Base-by-base conservation (phyloP, 2,329 filamentous ascomycete species). In the Fusarium liriodendri region DNA sequence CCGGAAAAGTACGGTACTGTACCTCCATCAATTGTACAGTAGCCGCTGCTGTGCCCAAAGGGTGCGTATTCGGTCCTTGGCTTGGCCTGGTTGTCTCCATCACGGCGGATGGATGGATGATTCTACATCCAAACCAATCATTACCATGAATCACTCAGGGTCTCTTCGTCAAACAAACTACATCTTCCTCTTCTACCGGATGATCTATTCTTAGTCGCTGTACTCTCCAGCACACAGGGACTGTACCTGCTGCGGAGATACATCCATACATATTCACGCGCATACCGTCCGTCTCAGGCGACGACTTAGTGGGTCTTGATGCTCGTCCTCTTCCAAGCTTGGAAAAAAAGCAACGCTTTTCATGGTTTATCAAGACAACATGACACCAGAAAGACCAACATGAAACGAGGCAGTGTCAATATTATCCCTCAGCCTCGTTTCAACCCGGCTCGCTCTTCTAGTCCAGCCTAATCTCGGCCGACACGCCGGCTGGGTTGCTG, bases 291-390 rank as follows among this genome's bases (percentile, higher is more conserved):
- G 45, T 60, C 29, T 66, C 35, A 58, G 42, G 61, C 65, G 50
- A 62, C 52, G 57, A 59, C 25, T 22, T 8, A 11, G 62, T 65
- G 62, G 62, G 62, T 32, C 62, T 18, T 25, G 35, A 45, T 45
- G n/a, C 32, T 47, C 55, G n/a, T 29, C 33, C 35, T 35, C 54
- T 16, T 18, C n/a, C 33, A 58, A 58, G 35, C 35, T 40, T 27
- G 33, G 33, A 27, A 55, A 57, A 32, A 58, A 40, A 64, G 62
- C 40, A 58, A 64, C 10, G 42, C 38, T n/a, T 33, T 38, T 22
- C 33, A 47, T 32, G 50, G 29, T 40, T 54, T 57, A 42, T 66
- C 45, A 35, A 70, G 59, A 71, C 69, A 62, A 35, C 29, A 70
- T 45, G 38, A 54, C 37, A 62, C 47, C 22, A 20, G 47, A 37